Percentiles rank a stretch among this genome's conserved stretches.
Evolutionary conservation across 2,329 filamentous ascomycete genomes (phyloP).

Genomic region (Penicillium sp.): DNA sequence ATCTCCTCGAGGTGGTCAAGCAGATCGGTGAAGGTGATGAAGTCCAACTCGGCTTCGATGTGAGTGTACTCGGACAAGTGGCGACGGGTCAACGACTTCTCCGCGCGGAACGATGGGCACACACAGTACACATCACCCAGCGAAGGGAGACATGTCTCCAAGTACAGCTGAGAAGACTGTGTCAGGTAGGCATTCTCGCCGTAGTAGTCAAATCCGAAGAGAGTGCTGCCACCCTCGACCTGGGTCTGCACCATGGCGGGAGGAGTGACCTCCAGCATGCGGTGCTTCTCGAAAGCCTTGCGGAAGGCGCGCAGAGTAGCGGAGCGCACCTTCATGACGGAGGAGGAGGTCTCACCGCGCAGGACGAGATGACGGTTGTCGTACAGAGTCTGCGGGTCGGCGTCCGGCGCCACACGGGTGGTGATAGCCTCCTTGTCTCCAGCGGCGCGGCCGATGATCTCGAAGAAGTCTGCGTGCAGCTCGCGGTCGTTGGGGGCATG

Average conservation of each 20-base stretch:
- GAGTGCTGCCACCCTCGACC: conserved; percentile 87
- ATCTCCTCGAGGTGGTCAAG: conserved; percentile 83
- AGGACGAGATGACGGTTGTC: conserved; percentile 84
- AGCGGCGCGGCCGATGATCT: conserved; percentile 75
- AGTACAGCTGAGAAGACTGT: conserved; percentile 95
- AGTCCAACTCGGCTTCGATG: conserved; percentile 94
- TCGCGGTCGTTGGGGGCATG: conserved; percentile 83
- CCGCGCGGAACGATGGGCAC: conserved; percentile 97
- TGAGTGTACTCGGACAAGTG: conserved; percentile 97
- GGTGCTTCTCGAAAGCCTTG: conserved; percentile 73
- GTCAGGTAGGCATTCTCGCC: conserved; percentile 89
- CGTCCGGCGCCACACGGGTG: conserved; percentile 72
- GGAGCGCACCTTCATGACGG: conserved; percentile 83
- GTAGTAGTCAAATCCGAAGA: conserved; percentile 90
- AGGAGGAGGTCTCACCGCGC: conserved; percentile 79
- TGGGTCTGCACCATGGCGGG: conserved; percentile 93
- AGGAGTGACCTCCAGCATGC: conserved; percentile 80
- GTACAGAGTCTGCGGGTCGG: conserved; percentile 72
- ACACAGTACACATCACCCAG: conserved; percentile 97
- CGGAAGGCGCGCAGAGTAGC: conserved; percentile 80
- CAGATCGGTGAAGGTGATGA: conserved; percentile 88
- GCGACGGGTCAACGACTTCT: conserved; percentile 91
- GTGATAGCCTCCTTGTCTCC: conserved; percentile 90
- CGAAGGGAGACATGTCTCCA: conserved; percentile 89
- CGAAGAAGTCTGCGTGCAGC: conserved; percentile 87